A percentile compares a stretch with the other conserved stretches of the same genome.
Conservation (phyloP, 2,329 filamentous ascomycete genomes). For the Seiridium cupressi region DNA sequence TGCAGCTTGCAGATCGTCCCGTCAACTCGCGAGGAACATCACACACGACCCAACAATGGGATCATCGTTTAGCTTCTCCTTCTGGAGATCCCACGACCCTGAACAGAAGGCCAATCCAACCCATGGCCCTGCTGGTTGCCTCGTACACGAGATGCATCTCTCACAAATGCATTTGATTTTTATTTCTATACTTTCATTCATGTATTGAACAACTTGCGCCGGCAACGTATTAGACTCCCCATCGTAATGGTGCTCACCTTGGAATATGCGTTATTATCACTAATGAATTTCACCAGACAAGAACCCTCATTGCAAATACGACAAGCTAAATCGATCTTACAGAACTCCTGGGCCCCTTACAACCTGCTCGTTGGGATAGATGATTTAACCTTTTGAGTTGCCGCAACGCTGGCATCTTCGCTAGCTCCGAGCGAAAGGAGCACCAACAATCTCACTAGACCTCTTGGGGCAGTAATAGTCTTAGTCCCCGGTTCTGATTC, state of each 20-base stretch:
- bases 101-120: neutral
- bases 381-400: too few relatives aligned
- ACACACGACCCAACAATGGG: constrained; percentile 10
- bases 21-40: constrained; percentile 14
- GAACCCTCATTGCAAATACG: too few relatives aligned
- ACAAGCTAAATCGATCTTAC: too few relatives aligned
- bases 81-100: neutral
- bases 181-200: neutral
- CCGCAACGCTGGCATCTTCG: too few relatives aligned
- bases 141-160: neutral
- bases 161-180: neutral
- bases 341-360: too few relatives aligned
- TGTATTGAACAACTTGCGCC: too few relatives aligned
- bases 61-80: neutral
- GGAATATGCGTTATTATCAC: too few relatives aligned
- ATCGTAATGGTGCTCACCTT: too few relatives aligned
- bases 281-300: too few relatives aligned
- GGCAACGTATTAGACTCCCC: too few relatives aligned
- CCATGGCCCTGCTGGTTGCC: neutral
- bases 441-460: neutral
- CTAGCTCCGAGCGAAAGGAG: too few relatives aligned
- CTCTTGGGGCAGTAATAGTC: neutral
- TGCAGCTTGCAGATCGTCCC: constrained; percentile 18
- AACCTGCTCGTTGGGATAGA: too few relatives aligned
- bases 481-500: neutral